phyloP scores from a whole-genome alignment of 768 basidiomycete species.

The Infundibulicybe gibba region DNA sequence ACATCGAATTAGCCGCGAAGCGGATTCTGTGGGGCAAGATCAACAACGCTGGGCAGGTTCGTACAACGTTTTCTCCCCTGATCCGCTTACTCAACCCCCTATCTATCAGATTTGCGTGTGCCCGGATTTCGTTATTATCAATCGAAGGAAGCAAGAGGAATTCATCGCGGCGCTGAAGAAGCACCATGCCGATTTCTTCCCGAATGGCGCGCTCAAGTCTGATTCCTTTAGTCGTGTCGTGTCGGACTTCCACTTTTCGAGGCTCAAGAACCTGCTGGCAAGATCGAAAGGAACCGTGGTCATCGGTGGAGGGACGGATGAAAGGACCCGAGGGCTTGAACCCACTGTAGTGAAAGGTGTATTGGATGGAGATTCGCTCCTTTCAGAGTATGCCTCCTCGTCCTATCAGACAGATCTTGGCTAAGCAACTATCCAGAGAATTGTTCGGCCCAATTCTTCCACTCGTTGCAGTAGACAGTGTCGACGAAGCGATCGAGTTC shows the following conservation, averaged over 20 bases:
- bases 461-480: constrained; percentile 50
- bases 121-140: constrained; percentile 42
- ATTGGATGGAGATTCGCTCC: constrained; percentile 46
- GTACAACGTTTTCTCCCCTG: neutral
- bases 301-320: constrained; percentile 43
- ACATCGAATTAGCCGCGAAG: constrained; percentile 45
- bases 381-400: constrained; percentile 47
- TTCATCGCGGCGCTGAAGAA: constrained; percentile 42
- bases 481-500: constrained; percentile 55
- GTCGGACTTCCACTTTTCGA: constrained; percentile 46
- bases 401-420: neutral
- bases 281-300: constrained; percentile 56
- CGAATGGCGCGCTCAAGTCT: constrained; percentile 44
- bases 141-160: constrained; percentile 36
- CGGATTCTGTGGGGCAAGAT: constrained; percentile 67
- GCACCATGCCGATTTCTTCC: constrained; percentile 47
- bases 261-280: constrained; percentile 48
- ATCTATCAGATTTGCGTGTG: constrained; percentile 59
- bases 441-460: constrained; percentile 73
- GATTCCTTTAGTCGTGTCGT: constrained; percentile 48
- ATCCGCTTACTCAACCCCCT: constrained; percentile 13
- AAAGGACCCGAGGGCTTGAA: constrained; percentile 46
- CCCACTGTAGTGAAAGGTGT: constrained; percentile 61
- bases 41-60: constrained; percentile 61
- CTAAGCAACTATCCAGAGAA: constrained; percentile 39